phyloP scores from a whole-genome alignment of 78 protist species.

The Bodo saltans region DNA sequence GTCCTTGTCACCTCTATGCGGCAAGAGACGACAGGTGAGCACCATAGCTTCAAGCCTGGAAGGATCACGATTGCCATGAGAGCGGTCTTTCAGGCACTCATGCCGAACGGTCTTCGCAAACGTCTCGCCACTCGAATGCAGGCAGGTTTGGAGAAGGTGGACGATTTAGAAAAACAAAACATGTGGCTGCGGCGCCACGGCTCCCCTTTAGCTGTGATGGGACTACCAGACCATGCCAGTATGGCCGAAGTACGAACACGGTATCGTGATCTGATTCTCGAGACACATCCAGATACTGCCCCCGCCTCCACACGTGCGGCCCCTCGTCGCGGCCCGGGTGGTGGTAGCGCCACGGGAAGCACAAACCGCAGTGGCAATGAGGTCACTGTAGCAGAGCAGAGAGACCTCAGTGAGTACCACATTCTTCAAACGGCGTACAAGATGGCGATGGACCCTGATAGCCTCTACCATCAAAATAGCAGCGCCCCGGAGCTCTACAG shows the following conservation, averaged over 20 bases:
- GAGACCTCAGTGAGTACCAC: too few relatives aligned
- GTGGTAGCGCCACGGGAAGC: background rate
- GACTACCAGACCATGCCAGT: background rate
- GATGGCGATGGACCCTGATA: background rate
- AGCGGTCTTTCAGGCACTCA: background rate
- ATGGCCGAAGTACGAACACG: background rate
- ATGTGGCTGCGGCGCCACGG: background rate
- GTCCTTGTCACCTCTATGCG: background rate
- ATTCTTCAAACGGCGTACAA: background rate
- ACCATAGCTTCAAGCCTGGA: background rate
- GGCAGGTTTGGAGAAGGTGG: background rate
- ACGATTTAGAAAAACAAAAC: background rate
- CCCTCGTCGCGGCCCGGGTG: background rate
- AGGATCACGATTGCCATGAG: background rate
- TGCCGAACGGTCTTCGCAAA: background rate
- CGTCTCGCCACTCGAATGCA: background rate
- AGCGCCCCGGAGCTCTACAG: background rate
- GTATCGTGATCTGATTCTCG: background rate
- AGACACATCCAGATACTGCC: background rate
- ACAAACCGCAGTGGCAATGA: background rate
- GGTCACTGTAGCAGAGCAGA: too few relatives aligned
- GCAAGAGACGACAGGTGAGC: background rate
- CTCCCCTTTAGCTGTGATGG: background rate
- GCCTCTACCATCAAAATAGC: background rate
- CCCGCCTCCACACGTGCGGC: background rate